Evolutionary conservation across 345 rosid species (phyloP), one percentile per base, ranked within the genome.

Genomic region (Aethionema arabicum): DNA sequence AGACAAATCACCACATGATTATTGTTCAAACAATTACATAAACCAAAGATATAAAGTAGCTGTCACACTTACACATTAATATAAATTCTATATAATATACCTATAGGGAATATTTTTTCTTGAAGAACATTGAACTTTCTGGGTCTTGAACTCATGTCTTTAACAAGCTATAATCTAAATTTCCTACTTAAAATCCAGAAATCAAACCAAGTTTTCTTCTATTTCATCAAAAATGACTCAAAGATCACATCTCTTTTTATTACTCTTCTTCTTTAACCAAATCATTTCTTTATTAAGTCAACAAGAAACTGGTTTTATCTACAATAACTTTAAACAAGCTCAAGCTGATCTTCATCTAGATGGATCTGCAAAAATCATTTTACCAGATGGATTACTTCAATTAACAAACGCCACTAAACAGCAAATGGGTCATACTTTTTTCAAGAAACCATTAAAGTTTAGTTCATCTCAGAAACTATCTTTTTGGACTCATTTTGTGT

Each of bases 381-480:
- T 45, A 0, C 67, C 72, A 16, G 64, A 29, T 55, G 88, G 91
- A 42, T 68, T 81, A 3, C 42, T 81, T 47, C 78, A 81, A 78
- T 78, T 85, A 0, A 83, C 91, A 33, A 77, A 85, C 58, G 73
- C 71, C 45, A 62, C 82, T 0, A 11, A 68, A 1, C 50, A 49
- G 3, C 41, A 79, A 45, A 33, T n/a, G 14, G 90, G 80, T 15
- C 81, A 74, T 66, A 83, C 83, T 58, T 80, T 83, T 66, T 67
- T 47, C 61, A 62, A 72, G 15, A 35, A 52, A 8, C 75, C 83
- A 8, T 49, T 77, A n/a, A 15, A 49, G 2, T 69, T 83, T 75
- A 78, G 76, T 82, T 70, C 74, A 69, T 66, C 60, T 56, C 32
- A 63, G 11, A 59, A 72, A 6, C 38, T 46, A 6, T 73, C 74